Conservation (phyloP, 2,329 filamentous ascomycete species). For the Alternaria ethzedia region DNA sequence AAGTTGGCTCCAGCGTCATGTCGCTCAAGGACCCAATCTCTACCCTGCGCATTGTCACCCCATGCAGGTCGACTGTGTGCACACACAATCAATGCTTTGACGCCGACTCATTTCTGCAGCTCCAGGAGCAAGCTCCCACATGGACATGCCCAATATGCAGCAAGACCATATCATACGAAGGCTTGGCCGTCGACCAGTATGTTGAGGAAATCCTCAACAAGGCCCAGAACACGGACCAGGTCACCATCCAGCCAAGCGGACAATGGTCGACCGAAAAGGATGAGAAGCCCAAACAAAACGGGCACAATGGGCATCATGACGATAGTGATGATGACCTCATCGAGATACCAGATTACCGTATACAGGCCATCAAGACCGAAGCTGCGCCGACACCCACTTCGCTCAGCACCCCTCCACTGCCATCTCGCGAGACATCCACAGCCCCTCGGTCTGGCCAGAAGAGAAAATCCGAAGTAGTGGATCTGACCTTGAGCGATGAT, state of each 20-base stretch:
- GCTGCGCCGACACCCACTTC: slow-evolving; percentile 45
- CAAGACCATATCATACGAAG: slow-evolving; percentile 79
- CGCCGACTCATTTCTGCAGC: slow-evolving; percentile 85
- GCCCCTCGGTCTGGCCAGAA: slow-evolving; percentile 49
- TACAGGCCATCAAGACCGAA: slow-evolving; percentile 51
- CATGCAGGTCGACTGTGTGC: slow-evolving; percentile 80
- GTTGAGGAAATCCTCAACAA: slow-evolving; percentile 83
- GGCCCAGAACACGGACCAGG: slow-evolving; percentile 78
- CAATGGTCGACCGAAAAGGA: slow-evolving; percentile 68
- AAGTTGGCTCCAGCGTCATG: slow-evolving; percentile 84
- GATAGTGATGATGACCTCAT: slow-evolving; percentile 55
- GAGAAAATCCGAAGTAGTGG: slow-evolving; percentile 55
- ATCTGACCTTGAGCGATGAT: slow-evolving; percentile 57
- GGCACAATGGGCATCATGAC: slow-evolving; percentile 47
- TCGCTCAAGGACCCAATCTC: slow-evolving; percentile 93
- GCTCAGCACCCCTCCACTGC: slow-evolving; percentile 53
- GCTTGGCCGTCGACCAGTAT: slow-evolving; percentile 88
- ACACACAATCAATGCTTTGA: slow-evolving; percentile 96
- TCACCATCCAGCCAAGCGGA: slow-evolving; percentile 88
- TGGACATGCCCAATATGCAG: slow-evolving; percentile 97
- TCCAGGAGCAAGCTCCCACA: slow-evolving; percentile 95
- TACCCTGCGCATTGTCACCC: slow-evolving; percentile 78
- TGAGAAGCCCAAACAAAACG: slow-evolving; percentile 45
- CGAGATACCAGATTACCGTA: slow-evolving; percentile 51
- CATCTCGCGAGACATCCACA: slow-evolving; percentile 51